Percentiles rank a stretch among this genome's conserved stretches.
Conservation (phyloP, 768 basidiomycete genomes). For the Leucocoprinus leucothites region DNA sequence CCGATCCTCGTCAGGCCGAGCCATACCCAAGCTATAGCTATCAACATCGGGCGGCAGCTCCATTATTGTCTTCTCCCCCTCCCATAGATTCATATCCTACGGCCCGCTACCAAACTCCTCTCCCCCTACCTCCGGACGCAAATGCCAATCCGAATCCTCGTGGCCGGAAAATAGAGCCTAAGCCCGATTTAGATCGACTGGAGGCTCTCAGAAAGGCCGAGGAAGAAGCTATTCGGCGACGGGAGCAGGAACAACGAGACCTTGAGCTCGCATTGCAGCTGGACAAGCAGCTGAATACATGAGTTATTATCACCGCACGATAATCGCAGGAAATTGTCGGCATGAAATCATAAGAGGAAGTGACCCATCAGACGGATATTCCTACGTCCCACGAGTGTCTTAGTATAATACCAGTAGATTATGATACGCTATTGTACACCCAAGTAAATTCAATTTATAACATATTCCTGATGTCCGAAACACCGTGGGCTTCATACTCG, state of each 20-base stretch:
- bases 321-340: not conserved
- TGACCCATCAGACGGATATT: too few relatives aligned
- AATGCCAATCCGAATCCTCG: constrained; percentile 9
- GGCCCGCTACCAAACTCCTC: constrained; percentile 49
- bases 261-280: constrained; percentile 49
- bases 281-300: constrained; percentile 51
- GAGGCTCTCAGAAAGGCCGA: constrained; percentile 34
- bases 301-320: not conserved
- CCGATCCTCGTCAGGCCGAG: constrained; percentile 1
- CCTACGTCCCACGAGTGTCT: too few relatives aligned
- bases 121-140: constrained; percentile 45
- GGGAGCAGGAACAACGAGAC: constrained; percentile 41
- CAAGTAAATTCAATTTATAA: too few relatives aligned
- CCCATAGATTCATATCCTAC: constrained; percentile 37
- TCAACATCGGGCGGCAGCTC: constrained; percentile 1
- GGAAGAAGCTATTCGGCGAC: constrained; percentile 31
- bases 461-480: not conserved
- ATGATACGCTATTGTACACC: too few relatives aligned
- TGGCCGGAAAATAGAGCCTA: constrained; percentile 15
- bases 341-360: not conserved
- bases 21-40: constrained; percentile 5
- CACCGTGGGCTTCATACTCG: not conserved
- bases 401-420: too few relatives aligned
- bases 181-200: constrained; percentile 29
- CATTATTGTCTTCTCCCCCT: not conserved